Conservation (phyloP, 768 basidiomycete species). For the Lactarius sp. region DNA sequence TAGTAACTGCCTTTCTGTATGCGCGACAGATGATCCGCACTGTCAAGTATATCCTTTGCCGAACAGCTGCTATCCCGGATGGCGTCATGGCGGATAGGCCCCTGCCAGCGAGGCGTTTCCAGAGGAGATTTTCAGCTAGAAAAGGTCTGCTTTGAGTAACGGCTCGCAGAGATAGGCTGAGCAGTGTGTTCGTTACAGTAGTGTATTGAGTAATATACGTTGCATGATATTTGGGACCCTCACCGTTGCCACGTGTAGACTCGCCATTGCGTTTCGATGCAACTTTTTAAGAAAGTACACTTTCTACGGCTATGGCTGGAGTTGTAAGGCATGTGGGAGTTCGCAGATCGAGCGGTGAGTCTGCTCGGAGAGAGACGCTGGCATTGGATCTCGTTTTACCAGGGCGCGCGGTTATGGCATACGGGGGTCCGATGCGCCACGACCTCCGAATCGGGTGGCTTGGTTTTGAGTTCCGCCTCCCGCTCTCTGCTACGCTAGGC, state of each 20-base stretch:
- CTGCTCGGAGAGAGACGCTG: not conserved
- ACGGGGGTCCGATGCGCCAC: too few relatives aligned
- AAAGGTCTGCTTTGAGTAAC: too few relatives aligned
- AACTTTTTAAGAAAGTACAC: too few relatives aligned
- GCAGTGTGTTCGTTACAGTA: not conserved
- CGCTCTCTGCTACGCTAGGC: too few relatives aligned
- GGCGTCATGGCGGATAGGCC: too few relatives aligned
- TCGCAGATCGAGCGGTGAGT: not conserved
- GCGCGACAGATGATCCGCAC: conserved; percentile 5
- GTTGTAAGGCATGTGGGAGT: not conserved
- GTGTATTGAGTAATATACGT: not conserved
- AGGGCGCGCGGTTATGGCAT: too few relatives aligned
- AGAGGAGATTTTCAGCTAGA: too few relatives aligned
- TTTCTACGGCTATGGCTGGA: too few relatives aligned
- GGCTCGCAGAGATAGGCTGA: too few relatives aligned
- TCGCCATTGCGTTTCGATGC: not conserved
- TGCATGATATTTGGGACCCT: not conserved
- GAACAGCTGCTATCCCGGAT: conserved; percentile 7
- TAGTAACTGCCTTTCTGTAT: conserved; percentile 3
- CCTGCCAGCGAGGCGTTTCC: not conserved
- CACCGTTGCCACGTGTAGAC: not conserved
- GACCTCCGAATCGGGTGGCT: not conserved
- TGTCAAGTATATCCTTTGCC: not conserved
- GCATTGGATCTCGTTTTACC: not conserved
- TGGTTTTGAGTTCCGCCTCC: too few relatives aligned